These are phyloP conservation scores for Pyrenochaeta sp. DNA, from an alignment of 2,329 filamentous ascomycete species.

Conservation along the genomic window DNA sequence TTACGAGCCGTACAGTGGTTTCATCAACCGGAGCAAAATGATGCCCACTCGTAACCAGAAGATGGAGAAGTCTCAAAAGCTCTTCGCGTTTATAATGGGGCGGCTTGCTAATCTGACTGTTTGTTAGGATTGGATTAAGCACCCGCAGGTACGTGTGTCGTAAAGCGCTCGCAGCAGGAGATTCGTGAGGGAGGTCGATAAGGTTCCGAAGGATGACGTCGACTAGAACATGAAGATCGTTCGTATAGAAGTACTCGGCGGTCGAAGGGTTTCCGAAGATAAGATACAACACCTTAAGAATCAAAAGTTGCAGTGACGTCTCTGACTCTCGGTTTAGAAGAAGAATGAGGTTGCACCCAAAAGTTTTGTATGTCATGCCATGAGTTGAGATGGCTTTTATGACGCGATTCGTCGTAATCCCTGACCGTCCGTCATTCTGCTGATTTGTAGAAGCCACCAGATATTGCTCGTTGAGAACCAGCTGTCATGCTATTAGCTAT, in stretches of 20 bases:
- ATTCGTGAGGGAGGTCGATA: constrained; percentile 91
- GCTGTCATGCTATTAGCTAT: constrained; percentile 57
- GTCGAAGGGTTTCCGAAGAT: constrained; percentile 92
- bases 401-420: constrained; percentile 90
- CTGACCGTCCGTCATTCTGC: constrained; percentile 52
- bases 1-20: constrained; percentile 79
- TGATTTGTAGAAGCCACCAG: constrained; percentile 73
- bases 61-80: constrained; percentile 75
- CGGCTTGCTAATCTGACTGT: constrained; percentile 87
- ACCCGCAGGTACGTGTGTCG: constrained; percentile 96
- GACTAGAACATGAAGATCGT: constrained; percentile 90
- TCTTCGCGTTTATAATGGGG: constrained; percentile 93
- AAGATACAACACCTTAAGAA: constrained; percentile 93
- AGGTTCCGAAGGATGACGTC: constrained; percentile 97
- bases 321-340: constrained; percentile 93
- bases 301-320: constrained; percentile 93
- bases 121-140: constrained; percentile 85
- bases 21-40: constrained; percentile 85
- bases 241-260: constrained; percentile 98
- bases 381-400: constrained; percentile 88
- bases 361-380: constrained; percentile 85
- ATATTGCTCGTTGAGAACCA: constrained; percentile 98
- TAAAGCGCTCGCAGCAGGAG: constrained; percentile 60
- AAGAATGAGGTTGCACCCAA: constrained; percentile 96
- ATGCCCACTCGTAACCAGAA: constrained; percentile 70